Evolutionary conservation across 176 grass and related monocot genomes (phyloP), one percentile per base, ranked within the genome.

Genomic region (Tillandsia fasciculata): DNA sequence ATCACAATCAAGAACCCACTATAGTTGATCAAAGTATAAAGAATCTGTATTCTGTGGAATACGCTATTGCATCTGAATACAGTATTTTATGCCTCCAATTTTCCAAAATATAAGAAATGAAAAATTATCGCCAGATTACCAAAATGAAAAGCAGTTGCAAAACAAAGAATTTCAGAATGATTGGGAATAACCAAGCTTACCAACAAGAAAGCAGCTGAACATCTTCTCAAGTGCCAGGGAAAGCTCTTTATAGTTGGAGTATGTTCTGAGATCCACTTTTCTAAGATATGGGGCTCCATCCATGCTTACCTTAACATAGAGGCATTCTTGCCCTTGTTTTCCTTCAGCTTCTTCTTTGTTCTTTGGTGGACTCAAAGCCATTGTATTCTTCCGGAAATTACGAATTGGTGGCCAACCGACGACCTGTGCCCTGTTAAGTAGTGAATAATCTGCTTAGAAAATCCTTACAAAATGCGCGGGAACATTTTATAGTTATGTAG

Each of bases 231-330:
- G 78, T 12, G 87, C 86, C 18, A 74, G 20, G 1, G 86, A 79
- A 22, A 92, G 86, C 15, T 92, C 90, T 74, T 72, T 88, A 69
- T 93, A 93, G 79, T 84, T 89, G 64, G 76, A 83, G 64, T 86
- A 93, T 67, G 78, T 80, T 76, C 85, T 86, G 48, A 95, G 87
- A 72, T 95, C 91, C 14, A 95, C 84, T 69, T 95, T 95, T 71
- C 91, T 81, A 23, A 90, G 91, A 69, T 95, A 95, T 47, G 91
- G 87, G 2, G 91, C 87, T 27, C 84, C 91, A 66, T 95, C 91
- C 91, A 95, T 83, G 84, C 91, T 87, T 52, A 95, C 91, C 81
- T 95, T 95, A 50, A 95, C 81, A 80, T 89, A 93, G 11, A 93
- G 74, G 52, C 76, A 88, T 0, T 50, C 76, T 10, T 64, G 50